These are phyloP conservation scores for Naganishia onofrii DNA, from an alignment of 768 basidiomycete species.

Conservation along the genomic window DNA sequence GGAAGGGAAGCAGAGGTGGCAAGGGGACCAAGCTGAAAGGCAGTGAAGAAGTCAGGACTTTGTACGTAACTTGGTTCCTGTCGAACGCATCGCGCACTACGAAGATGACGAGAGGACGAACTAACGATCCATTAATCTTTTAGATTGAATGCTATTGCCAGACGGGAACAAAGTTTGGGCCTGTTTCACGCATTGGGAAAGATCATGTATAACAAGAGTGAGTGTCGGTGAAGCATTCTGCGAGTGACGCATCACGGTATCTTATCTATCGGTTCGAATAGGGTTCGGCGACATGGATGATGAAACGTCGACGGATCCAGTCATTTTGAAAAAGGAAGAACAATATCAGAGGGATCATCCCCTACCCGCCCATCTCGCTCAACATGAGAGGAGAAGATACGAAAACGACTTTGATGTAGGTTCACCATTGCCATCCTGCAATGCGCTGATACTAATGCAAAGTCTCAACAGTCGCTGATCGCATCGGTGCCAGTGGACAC, in stretches of 20 bases:
- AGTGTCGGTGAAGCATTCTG: slow-evolving; percentile 33
- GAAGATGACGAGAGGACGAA: not conserved
- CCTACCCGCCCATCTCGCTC: slow-evolving; percentile 62
- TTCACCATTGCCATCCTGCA: not conserved
- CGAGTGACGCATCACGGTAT: not conserved
- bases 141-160: slow-evolving; percentile 69
- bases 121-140: not conserved
- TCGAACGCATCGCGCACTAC: not conserved
- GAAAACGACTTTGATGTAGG: slow-evolving; percentile 73
- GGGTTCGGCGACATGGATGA: slow-evolving; percentile 18
- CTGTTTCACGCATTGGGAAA: slow-evolving; percentile 92
- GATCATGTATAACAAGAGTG: slow-evolving; percentile 92
- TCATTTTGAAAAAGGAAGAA: not conserved
- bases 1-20: slow-evolving; percentile 47
- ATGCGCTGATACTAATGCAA: not conserved
- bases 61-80: not conserved
- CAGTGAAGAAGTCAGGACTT: not conserved
- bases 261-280: not conserved
- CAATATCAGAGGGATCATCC: slow-evolving; percentile 31
- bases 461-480: slow-evolving; percentile 61
- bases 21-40: slow-evolving; percentile 39
- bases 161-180: slow-evolving; percentile 78
- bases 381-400: slow-evolving; percentile 66
- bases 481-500: slow-evolving; percentile 75
- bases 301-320: not conserved